Conservation (phyloP, 768 basidiomycete species). For the Multifurca ochricompacta region DNA sequence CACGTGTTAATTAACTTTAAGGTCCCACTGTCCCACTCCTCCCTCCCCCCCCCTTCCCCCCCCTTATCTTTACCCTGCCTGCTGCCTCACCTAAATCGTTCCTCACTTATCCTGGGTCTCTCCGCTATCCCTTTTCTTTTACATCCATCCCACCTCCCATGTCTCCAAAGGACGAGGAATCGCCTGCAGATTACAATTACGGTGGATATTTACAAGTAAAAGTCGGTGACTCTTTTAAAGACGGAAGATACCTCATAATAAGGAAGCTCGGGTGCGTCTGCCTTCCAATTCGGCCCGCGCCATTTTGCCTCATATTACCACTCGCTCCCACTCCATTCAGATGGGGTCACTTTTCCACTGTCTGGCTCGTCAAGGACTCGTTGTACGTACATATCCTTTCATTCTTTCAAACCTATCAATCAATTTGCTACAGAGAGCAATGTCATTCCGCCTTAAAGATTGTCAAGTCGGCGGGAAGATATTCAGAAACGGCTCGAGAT, state of each 20-base stretch:
- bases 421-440: slow-evolving; percentile 39
- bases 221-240: slow-evolving; percentile 76
- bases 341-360: slow-evolving; percentile 95
- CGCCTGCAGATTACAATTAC: slow-evolving; percentile 73
- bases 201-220: slow-evolving; percentile 61
- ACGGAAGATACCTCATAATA: slow-evolving; percentile 76
- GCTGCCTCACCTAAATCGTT: slow-evolving; percentile 39
- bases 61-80: neutral
- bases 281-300: slow-evolving; percentile 2
- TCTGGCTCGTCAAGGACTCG: slow-evolving; percentile 80
- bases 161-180: slow-evolving; percentile 68
- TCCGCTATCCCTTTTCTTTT: neutral
- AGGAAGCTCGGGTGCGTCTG: slow-evolving; percentile 76
- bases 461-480: slow-evolving; percentile 90
- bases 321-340: slow-evolving; percentile 36
- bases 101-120: slow-evolving; percentile 61
- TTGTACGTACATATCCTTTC: slow-evolving; percentile 41
- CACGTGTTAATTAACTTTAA: no score
- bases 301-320: slow-evolving; percentile 19
- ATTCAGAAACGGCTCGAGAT: slow-evolving; percentile 93
- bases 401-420: neutral
- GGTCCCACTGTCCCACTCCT: no score
- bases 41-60: neutral
- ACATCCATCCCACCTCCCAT: slow-evolving; percentile 52
- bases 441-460: slow-evolving; percentile 89